A percentile compares a stretch with the other conserved stretches of the same genome.
These are phyloP conservation scores for Corchorus olitorius DNA, from an alignment of 345 rosid genomes.

Conservation along the genomic window DNA sequence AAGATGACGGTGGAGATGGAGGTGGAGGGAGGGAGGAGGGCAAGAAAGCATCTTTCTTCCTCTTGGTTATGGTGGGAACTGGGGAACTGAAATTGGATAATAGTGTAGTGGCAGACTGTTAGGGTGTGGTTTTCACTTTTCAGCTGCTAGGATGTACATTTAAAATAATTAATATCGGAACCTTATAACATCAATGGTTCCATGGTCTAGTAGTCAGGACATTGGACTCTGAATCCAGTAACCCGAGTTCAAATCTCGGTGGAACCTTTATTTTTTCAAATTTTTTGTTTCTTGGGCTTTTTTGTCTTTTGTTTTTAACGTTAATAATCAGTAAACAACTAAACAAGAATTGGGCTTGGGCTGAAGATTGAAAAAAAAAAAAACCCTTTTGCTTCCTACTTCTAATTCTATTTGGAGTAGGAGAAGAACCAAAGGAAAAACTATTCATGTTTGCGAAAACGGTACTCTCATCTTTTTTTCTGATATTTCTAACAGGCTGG, in stretches of 20 bases:
- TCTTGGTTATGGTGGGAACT: not conserved
- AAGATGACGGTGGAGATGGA: constrained; percentile 31
- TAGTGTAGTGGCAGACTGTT: not conserved
- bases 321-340: too few relatives aligned
- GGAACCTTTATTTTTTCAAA: constrained; percentile 40
- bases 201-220: constrained; percentile 94
- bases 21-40: constrained; percentile 29
- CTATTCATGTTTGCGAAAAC: too few relatives aligned
- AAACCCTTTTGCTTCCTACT: too few relatives aligned
- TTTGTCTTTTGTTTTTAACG: too few relatives aligned
- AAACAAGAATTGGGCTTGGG: too few relatives aligned
- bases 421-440: too few relatives aligned
- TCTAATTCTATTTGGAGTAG: too few relatives aligned
- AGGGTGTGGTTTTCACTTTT: not conserved
- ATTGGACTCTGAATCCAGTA: constrained; percentile 92
- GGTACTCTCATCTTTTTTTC: too few relatives aligned
- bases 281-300: too few relatives aligned
- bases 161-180: not conserved
- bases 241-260: constrained; percentile 95
- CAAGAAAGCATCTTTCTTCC: constrained; percentile 23
- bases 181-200: constrained; percentile 34
- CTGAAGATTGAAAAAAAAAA: too few relatives aligned
- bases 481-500: too few relatives aligned
- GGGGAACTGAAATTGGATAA: not conserved
- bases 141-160: not conserved